Conservation (phyloP, 23 red algal genomes). For the Gracilaria gracilis region DNA sequence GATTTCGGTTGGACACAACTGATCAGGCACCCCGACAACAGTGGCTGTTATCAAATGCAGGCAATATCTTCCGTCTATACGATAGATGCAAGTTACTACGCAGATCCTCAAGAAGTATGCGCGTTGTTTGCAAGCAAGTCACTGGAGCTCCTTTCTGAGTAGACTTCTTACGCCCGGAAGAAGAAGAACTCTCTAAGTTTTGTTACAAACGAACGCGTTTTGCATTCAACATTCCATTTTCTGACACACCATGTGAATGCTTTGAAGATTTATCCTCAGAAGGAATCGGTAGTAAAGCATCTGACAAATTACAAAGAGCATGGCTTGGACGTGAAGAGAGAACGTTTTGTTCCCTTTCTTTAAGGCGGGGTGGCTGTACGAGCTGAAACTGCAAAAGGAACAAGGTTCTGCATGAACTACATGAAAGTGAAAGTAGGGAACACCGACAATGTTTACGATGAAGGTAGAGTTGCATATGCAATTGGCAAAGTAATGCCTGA, state of each 20-base stretch:
- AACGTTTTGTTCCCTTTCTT: neutral
- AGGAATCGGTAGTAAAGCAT: neutral
- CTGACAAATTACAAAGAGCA: neutral
- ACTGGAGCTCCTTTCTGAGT: neutral
- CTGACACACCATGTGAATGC: neutral
- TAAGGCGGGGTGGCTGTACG: neutral
- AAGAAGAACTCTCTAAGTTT: neutral
- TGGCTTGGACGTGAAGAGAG: neutral
- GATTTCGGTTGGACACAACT: no score
- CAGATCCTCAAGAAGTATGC: no score
- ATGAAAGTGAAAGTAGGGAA: neutral
- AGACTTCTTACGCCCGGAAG: constrained; percentile 9
- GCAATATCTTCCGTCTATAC: no score
- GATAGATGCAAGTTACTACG: no score
- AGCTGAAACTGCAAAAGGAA: neutral
- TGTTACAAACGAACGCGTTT: neutral
- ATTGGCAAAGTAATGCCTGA: neutral
- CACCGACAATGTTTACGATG: neutral
- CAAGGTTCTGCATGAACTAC: neutral
- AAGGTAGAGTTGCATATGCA: neutral
- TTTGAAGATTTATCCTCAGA: neutral
- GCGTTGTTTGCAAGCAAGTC: no score
- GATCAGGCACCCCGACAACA: no score
- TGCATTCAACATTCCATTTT: neutral
- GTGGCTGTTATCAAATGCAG: no score